Evolutionary conservation across 345 rosid genomes (phyloP).

Genomic region (Noccaea bulbosa): DNA sequence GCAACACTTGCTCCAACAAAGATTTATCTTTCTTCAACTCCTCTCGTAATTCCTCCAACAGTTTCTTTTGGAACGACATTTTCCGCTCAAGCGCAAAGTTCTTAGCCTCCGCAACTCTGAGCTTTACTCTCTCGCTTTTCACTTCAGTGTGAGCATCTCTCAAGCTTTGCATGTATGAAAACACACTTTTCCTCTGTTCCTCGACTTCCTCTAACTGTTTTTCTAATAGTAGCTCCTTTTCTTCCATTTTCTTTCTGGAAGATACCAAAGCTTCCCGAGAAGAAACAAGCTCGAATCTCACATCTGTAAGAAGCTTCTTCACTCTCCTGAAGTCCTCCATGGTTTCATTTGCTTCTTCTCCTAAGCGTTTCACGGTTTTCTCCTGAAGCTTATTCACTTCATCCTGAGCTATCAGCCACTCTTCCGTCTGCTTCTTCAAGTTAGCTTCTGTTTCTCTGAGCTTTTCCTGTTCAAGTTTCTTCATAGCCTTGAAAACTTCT

Average conservation of each 20-base stretch:
- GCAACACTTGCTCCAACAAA: conserved; percentile 58
- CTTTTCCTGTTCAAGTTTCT: conserved; percentile 68
- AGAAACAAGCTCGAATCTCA: conserved; percentile 71
- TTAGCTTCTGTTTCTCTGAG: conserved; percentile 58
- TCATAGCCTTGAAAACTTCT: conserved; percentile 46
- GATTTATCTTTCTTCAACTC: conserved; percentile 61
- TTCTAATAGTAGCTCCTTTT: conserved; percentile 58
- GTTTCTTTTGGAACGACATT: conserved; percentile 55
- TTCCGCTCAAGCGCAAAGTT: conserved; percentile 66
- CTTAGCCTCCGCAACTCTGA: conserved; percentile 68
- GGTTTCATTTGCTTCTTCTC: conserved; percentile 60
- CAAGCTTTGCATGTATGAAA: conserved; percentile 64
- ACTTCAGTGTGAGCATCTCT: conserved; percentile 73
- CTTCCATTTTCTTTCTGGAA: conserved; percentile 67
- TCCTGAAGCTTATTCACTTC: conserved; percentile 62
- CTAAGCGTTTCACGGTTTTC: conserved; percentile 48
- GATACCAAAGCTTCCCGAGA: conserved; percentile 70
- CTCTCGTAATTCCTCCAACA: conserved; percentile 54
- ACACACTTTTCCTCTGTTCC: conserved; percentile 63
- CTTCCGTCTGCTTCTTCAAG: conserved; percentile 68
- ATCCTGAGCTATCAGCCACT: conserved; percentile 71
- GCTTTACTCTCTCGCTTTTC: conserved; percentile 68
- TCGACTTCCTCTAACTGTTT: conserved; percentile 61
- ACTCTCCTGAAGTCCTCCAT: conserved; percentile 68
- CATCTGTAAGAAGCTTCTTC: conserved; percentile 68